Percentiles rank a stretch among this genome's conserved stretches.
Conservation (phyloP, 805 yeast genomes). For the Candida insectorum region DNA sequence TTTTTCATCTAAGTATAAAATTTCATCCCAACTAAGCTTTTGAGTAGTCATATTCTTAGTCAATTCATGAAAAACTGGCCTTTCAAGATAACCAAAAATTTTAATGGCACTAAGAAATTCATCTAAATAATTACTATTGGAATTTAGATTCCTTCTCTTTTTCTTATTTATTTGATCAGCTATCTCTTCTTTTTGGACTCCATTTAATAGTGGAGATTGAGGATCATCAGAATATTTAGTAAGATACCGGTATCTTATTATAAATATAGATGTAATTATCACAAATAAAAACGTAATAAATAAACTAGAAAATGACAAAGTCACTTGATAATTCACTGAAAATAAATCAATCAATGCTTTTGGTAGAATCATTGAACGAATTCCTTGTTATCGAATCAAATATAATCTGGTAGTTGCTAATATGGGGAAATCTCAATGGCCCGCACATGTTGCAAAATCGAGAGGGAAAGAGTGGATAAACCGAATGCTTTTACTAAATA, state of each 20-base stretch:
- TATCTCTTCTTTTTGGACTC: conserved; percentile 13
- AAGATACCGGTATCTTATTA: conserved; percentile 60
- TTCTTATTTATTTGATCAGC: conserved; percentile 16
- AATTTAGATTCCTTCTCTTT: conserved; percentile 34
- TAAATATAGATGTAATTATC: conserved; percentile 36
- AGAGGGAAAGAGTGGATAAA: no score
- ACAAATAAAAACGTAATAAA: conserved; percentile 27
- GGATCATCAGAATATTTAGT: conserved; percentile 52
- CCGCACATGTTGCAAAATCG: no score
- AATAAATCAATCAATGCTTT: conserved; percentile 7
- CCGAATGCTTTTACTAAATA: no score
- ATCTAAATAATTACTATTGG: conserved; percentile 69
- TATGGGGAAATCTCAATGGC: not conserved
- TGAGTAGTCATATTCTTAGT: conserved; percentile 91
- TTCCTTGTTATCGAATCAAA: no score
- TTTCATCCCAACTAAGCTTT: conserved; percentile 72
- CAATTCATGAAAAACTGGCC: conserved; percentile 86
- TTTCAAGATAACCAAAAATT: conserved; percentile 89
- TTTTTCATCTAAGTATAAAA: conserved; percentile 66
- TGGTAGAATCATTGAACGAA: not conserved
- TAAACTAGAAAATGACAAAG: conserved; percentile 46
- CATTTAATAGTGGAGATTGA: not conserved
- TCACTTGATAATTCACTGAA: conserved; percentile 46
- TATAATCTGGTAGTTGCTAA: not conserved
- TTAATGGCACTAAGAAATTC: conserved; percentile 88